phyloP scores from a whole-genome alignment of 345 rosid genomes.

The Brassica carinata region DNA sequence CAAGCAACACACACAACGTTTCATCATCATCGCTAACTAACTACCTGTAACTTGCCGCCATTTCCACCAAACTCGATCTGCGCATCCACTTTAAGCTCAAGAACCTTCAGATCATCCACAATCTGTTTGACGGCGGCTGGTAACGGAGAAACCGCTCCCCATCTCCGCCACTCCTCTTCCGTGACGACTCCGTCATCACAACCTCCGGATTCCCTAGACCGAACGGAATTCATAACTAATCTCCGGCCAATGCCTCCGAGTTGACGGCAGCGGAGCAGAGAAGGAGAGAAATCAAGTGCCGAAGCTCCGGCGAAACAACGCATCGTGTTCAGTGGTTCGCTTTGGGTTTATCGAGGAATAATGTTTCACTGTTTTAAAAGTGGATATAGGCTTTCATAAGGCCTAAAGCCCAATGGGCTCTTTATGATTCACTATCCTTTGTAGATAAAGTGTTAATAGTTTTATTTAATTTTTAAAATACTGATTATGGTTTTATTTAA shows the following conservation, averaged over 20 bases:
- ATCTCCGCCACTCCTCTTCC: slow-evolving; percentile 74
- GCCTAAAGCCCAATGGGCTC: no score
- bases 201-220: slow-evolving; percentile 34
- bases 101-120: slow-evolving; percentile 67
- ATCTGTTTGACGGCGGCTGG: slow-evolving; percentile 68
- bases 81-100: slow-evolving; percentile 60
- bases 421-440: no score
- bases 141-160: slow-evolving; percentile 72
- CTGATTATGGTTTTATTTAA: no score
- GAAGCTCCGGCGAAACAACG: slow-evolving; percentile 33
- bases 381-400: no score
- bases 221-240: slow-evolving; percentile 39
- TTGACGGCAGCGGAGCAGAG: slow-evolving; percentile 30
- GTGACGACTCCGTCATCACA: slow-evolving; percentile 45
- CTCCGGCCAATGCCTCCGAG: slow-evolving; percentile 30
- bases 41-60: slow-evolving; percentile 85
- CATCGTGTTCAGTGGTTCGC: slow-evolving; percentile 16
- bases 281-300: slow-evolving; percentile 39
- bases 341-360: slow-evolving; percentile 10
- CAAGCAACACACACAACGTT: slow-evolving; percentile 1
- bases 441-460: no score
- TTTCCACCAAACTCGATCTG: slow-evolving; percentile 74
- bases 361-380: not conserved
- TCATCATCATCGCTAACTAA: not conserved
- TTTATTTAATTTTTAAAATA: no score